A percentile compares a stretch with the other conserved stretches of the same genome.
Conservation (phyloP, 495 filamentous ascomycete species). For the Podospora conica region DNA sequence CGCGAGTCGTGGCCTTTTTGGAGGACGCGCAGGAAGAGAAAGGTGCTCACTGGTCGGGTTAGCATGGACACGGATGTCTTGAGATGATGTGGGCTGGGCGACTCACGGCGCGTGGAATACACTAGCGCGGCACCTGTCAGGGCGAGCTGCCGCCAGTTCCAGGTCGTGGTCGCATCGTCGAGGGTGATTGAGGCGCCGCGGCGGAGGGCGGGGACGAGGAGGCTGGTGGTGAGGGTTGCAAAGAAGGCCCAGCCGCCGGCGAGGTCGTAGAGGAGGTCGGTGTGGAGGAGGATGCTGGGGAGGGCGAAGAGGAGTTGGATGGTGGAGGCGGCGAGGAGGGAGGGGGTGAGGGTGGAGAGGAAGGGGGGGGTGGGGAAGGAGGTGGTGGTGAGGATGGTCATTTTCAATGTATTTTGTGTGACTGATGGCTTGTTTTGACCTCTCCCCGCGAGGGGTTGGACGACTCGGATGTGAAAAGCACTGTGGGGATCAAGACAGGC, state of each 20-base stretch:
- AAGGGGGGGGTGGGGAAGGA: slow-evolving; percentile 48
- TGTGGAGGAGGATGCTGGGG: slow-evolving; percentile 48
- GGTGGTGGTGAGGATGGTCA: slow-evolving; percentile 46
- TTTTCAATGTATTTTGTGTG: too few relatives aligned
- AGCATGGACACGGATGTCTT: not conserved
- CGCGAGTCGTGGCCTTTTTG: slow-evolving; percentile 52
- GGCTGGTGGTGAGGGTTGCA: slow-evolving; percentile 44
- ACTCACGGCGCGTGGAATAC: slow-evolving; percentile 51
- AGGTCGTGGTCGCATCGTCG: slow-evolving; percentile 25
- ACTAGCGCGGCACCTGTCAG: slow-evolving; percentile 48
- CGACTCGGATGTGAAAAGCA: too few relatives aligned
- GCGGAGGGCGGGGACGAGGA: slow-evolving; percentile 51
- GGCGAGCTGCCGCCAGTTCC: slow-evolving; percentile 58
- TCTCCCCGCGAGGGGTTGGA: too few relatives aligned
- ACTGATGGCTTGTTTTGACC: too few relatives aligned
- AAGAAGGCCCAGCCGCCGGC: slow-evolving; percentile 57
- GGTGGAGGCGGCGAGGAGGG: slow-evolving; percentile 47
- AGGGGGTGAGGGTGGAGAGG: slow-evolving; percentile 53
- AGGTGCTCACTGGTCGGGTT: slow-evolving; percentile 44
- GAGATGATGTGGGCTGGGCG: not conserved
- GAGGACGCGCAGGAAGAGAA: slow-evolving; percentile 52
- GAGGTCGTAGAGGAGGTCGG: slow-evolving; percentile 58
- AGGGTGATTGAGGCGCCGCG: not conserved
- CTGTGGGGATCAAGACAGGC: too few relatives aligned
- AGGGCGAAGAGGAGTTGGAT: slow-evolving; percentile 50